Base-by-base conservation (phyloP, 495 filamentous ascomycete species). In the Xylaria grammica region DNA sequence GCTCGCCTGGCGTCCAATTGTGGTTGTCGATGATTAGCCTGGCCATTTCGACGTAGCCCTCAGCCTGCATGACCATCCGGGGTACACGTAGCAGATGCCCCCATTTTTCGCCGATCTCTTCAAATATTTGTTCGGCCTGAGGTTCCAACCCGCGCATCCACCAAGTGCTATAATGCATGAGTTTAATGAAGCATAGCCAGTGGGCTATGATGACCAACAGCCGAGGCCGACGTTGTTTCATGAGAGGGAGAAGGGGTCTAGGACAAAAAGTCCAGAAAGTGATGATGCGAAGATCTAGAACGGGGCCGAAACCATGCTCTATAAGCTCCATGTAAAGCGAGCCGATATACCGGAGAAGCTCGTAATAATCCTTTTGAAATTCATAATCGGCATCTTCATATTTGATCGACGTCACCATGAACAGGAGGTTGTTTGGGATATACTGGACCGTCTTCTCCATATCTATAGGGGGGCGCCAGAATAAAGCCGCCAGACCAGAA, bases 141-240 rank as follows among this genome's bases (percentile, higher is more conserved):
- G 78, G 71, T 9, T 68, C 57, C 17, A 85, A 75, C 11, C 72
- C 77, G 17, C 67, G 49, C 58, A 81, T 63, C 82, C 83, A 85
- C 83, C 82, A 85, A 20, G 77, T 27, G 17, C 68, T 44, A 0
- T 62, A 26, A 9, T 24, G 29, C 1, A 74, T 52, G 8, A 84
- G 26, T 65, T 80, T 81, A 7, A 73, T 45, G 54, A 84, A 83
- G 29, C 67, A 72, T 15, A 84, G 71, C 52, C 79, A 82, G 48
- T 84, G 62, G 1, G 82, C 79, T 5, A 84, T 30, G 15, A 86
- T 79, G 8, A 85, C 68, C 0, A 85, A 67, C 0, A 89, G 85
- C 44, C 87, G 82, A 0, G 87, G 85, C 38, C 81, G 74, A 10
- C 76, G 77, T 42, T 81, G 69, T 10, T 77, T 75, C 4, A 86